These are phyloP conservation scores for Botrytis paeoniae DNA, from an alignment of 2,329 filamentous ascomycete species.

Conservation along the genomic window DNA sequence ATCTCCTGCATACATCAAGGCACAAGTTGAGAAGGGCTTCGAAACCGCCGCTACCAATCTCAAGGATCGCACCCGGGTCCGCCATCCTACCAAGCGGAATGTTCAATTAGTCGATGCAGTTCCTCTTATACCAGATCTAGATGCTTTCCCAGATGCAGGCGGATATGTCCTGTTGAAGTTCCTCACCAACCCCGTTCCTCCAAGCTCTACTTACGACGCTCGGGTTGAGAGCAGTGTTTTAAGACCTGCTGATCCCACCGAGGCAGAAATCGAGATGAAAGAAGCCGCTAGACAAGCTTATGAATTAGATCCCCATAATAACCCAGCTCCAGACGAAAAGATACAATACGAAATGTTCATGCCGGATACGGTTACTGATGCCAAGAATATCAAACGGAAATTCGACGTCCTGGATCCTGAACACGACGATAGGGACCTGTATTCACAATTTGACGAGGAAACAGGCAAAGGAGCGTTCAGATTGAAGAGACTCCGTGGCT, in stretches of 20 bases:
- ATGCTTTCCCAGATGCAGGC: constrained; percentile 67
- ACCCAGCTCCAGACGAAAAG: constrained; percentile 54
- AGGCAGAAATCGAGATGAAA: constrained; percentile 50
- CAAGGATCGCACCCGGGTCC: constrained; percentile 52
- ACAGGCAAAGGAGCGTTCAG: constrained; percentile 51
- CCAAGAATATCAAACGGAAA: constrained; percentile 56
- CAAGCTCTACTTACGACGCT: constrained; percentile 52
- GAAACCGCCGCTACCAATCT: constrained; percentile 52
- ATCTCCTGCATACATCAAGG: constrained; percentile 64
- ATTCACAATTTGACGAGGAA: constrained; percentile 49
- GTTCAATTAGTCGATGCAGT: constrained; percentile 58
- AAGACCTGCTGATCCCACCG: constrained; percentile 55
- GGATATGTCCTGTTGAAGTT: constrained; percentile 70
- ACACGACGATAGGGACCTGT: constrained; percentile 52
- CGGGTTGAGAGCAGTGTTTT: constrained; percentile 61
- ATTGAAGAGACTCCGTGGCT: constrained; percentile 60
- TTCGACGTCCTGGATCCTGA: constrained; percentile 58
- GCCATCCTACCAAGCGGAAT: constrained; percentile 55
- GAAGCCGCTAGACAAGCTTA: constrained; percentile 51
- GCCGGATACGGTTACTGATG: constrained; percentile 47
- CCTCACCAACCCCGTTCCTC: constrained; percentile 59
- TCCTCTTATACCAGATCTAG: constrained; percentile 62
- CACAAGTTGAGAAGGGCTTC: constrained; percentile 63
- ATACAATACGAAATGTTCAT: constrained; percentile 69
- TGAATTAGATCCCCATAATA: constrained; percentile 54